Evolutionary conservation across 148 eudicot species (phyloP), one percentile per base, ranked within the genome.

Genomic region (Euryodendron excelsum): DNA sequence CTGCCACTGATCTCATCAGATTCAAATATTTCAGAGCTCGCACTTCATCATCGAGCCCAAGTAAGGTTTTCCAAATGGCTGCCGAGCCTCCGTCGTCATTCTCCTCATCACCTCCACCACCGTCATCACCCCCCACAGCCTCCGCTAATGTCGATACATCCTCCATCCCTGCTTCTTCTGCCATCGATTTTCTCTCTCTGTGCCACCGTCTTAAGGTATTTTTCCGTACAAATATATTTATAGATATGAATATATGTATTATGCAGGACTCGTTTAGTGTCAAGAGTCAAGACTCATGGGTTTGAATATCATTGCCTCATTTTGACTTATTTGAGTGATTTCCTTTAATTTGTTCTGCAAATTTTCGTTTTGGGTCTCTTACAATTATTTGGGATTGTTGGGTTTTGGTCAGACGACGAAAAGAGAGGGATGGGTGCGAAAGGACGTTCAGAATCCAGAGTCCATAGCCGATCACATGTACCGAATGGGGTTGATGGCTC

Each of bases 391-490:
- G 45, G 59, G 21, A 65, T 44, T 77, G 17, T 44, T 53, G 59
- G 59, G 18, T 63, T 56, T 69, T 85, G 69, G 11, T 59, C 81
- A 96, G 98, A 85, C 90, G 41, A 96, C 99, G 17, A 96, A 93
- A 85, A 88, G 99, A 85, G 86, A 93, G 8, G 99, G 99, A 55
- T 96, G 99, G 99, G 87, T 96, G 58, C 74, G 80, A 81, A 88
- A 84, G 75, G 88, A 84, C 7, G 86, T 96, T 34, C 44, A 85
- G 64, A 86, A 84, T 82, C 99, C 99, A 13, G 99, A 96, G 78
- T 96, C 99, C 0, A 85, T 96, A 75, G 90, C 97, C 30, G 99
- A 96, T 81, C 99, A 96, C 80, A 96, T 96, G 98, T 90, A 96
- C 73, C 88, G 98, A 36, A 96, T 93, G 99, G 98, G 97, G 36